Percentiles rank a stretch among this genome's conserved stretches.
Evolutionary conservation across 176 grass and related monocot genomes (phyloP).

Genomic region (Oryza glaberrima): DNA sequence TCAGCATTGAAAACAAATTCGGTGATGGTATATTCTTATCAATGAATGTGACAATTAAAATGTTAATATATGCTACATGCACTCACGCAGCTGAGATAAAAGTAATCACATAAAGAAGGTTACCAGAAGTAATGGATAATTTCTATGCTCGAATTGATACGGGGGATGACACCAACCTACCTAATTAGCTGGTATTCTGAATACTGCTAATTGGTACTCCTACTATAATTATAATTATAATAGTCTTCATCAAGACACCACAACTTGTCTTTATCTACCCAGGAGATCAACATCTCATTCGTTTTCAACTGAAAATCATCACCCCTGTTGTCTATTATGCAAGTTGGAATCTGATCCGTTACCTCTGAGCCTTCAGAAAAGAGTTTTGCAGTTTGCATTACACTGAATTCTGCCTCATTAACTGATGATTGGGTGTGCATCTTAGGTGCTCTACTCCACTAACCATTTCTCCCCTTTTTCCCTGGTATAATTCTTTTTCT

Average conservation of each 20-base stretch:
- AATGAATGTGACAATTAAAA: conserved; percentile 11
- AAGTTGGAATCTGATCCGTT: conserved; percentile 35
- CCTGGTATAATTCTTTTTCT: neutral
- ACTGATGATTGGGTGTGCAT: conserved; percentile 31
- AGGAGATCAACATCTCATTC: conserved; percentile 14
- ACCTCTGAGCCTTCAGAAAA: neutral
- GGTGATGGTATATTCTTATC: neutral
- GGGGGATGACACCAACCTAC: conserved; percentile 13
- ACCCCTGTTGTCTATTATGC: neutral
- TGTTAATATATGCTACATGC: neutral
- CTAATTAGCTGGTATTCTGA: conserved; percentile 32
- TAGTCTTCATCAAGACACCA: conserved; percentile 28
- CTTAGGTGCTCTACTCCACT: conserved; percentile 7
- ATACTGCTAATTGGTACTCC: neutral
- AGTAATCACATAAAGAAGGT: conserved; percentile 28
- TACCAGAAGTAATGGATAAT: conserved; percentile 51
- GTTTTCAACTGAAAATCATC: neutral
- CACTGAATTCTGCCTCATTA: conserved; percentile 5
- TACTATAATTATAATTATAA: neutral
- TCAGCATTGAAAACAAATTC: neutral
- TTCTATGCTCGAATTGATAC: neutral
- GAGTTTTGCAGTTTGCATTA: neutral
- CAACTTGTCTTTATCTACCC: neutral
- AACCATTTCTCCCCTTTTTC: neutral
- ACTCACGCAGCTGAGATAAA: neutral